phyloP scores from a whole-genome alignment of 192 early-diverging fungal genomes.

The Mortierella hygrophila region DNA sequence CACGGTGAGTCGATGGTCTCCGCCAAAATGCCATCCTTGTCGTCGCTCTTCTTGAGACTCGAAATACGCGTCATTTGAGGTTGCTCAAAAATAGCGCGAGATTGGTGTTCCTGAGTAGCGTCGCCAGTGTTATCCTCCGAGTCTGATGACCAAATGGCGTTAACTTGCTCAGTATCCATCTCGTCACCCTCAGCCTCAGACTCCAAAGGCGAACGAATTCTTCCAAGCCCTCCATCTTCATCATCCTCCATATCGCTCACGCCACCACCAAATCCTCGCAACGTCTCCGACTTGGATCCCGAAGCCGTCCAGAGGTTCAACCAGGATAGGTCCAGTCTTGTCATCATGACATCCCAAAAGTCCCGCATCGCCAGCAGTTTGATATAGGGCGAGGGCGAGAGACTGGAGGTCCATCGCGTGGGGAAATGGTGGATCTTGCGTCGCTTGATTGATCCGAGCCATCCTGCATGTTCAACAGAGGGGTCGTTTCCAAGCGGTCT shows the following conservation, averaged over 20 bases:
- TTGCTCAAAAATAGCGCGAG: background rate
- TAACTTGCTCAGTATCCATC: background rate
- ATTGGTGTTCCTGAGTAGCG: background rate
- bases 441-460: slow-evolving; percentile 50
- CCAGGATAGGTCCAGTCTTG: slow-evolving; percentile 40
- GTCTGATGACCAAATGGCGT: background rate
- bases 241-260: background rate
- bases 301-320: slow-evolving; percentile 25
- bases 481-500: slow-evolving; percentile 39
- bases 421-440: slow-evolving; percentile 53
- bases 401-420: slow-evolving; percentile 39
- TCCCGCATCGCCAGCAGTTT: slow-evolving; percentile 40
- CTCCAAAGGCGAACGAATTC: background rate
- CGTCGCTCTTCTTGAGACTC: background rate
- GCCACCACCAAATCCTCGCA: background rate
- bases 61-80: background rate
- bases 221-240: background rate
- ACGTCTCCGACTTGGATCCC: background rate
- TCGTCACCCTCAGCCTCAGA: background rate
- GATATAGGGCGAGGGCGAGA: slow-evolving; percentile 40
- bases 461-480: slow-evolving; percentile 18
- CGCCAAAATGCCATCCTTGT: background rate
- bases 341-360: slow-evolving; percentile 52
- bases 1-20: background rate
- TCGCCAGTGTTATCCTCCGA: background rate